Evolutionary conservation across 2,329 filamentous ascomycete species (phyloP), one percentile per base, ranked within the genome.

Genomic region (Apiospora saccharicola): DNA sequence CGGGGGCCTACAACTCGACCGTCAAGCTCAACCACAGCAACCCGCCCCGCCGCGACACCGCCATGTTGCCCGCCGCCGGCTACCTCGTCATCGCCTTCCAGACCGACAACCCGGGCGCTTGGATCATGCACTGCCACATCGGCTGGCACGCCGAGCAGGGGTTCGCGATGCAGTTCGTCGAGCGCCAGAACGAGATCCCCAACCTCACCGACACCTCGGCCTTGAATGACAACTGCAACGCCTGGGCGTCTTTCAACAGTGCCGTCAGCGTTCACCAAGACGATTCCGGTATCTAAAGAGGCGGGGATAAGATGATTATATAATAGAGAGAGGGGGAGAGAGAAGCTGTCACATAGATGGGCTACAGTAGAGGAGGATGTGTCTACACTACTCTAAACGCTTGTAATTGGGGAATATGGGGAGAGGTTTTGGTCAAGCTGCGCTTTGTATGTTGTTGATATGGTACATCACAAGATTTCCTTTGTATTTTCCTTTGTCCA

Each of bases 131-230:
- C 74, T 85, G 83, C 75, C 83, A 86, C 75, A 85, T 86, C 70
- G 83, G 83, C 26, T 86, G 83, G 85, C 87, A 89, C 75, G 81
- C 86, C 19, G 80, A 78, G 69, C 81, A 85, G 74, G 87, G 86
- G 34, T 83, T 89, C 10, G 86, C 83, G 1, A 77, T 89, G 69
- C 88, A 90, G 77, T 88, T 89, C 75, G 73, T 89, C 68, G 81
- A 81, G 73, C 75, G 77, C 34, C 73, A 78, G 70, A 49, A 79
- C 68, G 74, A 83, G 69, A 78, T 82, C 46, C 68, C 70, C 0
- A 68, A 26, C 34, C 47, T 78, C 6, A 73, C 75, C 16, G 75
- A 79, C 49, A 51, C 72, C 2, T 70, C 75, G 12, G 67, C 69
- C 8, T 69, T 83, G 41, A 77, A 78, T 46, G 73, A 74, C 37